These are phyloP conservation scores for Apiotrichum mycotoxinovorans DNA, from an alignment of 1,284 basidiomycete genomes.

Conservation along the genomic window DNA sequence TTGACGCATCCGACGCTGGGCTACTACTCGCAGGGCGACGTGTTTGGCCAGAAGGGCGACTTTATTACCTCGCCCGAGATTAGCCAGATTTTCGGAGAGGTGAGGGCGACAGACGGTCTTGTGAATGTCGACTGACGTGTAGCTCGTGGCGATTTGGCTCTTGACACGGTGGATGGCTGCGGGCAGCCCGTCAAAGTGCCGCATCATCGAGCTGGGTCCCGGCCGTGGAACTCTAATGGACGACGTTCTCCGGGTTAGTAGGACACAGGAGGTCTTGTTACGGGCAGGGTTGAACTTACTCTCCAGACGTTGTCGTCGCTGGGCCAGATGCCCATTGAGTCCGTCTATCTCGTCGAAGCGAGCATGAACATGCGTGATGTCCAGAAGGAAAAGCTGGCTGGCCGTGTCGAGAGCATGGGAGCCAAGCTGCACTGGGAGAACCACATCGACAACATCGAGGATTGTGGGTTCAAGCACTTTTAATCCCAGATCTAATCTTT, in stretches of 20 bases:
- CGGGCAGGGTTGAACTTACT: not conserved
- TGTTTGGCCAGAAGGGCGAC: conserved; percentile 85
- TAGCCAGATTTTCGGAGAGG: conserved; percentile 94
- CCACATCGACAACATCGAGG: conserved; percentile 62
- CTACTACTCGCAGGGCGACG: conserved; percentile 75
- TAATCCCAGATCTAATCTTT: not conserved
- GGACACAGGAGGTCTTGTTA: no score
- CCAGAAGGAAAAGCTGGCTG: conserved; percentile 60
- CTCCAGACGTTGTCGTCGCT: conserved; percentile 37
- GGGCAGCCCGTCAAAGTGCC: conserved; percentile 57
- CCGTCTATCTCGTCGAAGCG: conserved; percentile 76
- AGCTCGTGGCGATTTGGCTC: conserved; percentile 85
- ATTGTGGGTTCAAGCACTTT: conserved; percentile 33
- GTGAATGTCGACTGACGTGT: not conserved
- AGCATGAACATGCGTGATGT: conserved; percentile 63
- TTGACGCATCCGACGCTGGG: conserved; percentile 80
- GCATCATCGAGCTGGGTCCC: conserved; percentile 89
- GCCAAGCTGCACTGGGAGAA: conserved; percentile 68
- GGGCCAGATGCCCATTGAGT: conserved; percentile 49
- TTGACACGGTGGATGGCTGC: conserved; percentile 70
- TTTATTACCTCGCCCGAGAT: conserved; percentile 98
- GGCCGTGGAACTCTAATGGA: conserved; percentile 88
- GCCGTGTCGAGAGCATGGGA: conserved; percentile 29
- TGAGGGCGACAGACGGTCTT: conserved; percentile 37
- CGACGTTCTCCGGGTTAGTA: conserved; percentile 78